Evolutionary conservation across 116 monocot species (phyloP), one percentile per base, ranked within the genome.

Genomic region (Cymodocea nodosa): DNA sequence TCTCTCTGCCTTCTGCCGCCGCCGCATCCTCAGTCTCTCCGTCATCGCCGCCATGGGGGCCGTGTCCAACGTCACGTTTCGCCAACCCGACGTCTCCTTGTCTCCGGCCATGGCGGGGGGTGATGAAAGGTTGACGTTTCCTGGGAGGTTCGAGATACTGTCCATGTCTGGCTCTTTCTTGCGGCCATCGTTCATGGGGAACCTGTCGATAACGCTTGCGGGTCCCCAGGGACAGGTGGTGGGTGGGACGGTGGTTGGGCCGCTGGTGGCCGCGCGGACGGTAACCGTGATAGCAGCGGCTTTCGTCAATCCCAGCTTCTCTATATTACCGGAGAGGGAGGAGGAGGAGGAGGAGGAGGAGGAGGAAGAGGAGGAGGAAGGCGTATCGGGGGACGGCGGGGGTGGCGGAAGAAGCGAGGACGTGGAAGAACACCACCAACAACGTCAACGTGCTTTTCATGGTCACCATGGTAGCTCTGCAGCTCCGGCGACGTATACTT

Each of bases 221-320:
- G 84, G 84, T 13, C 74, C 80, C 4, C 76, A 77, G 5, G 84
- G 84, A 20, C 80, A 80, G 77, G 53, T 84, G 19, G 64, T 84
- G 36, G 84, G 84, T 11, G 84, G 84, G 1, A 18, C 20, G 14
- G 74, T 84, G 16, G 69, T 74, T 0, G 80, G 80, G 0, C 80
- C 76, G 59, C 59, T 84, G 23, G 36, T 68, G 59, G 77, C 84
- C 2, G 76, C 74, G 39, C 80, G 73, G 24, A 66, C 74, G 5
- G 84, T 84, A 9, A 65, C 70, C 5, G 59, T 80, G 3, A 40
- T 84, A 1, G 80, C 77, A 0, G 76, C 84, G 10, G 51, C 74
- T 4, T 84, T 79, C 55, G 23, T 60, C 0, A 58, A 58, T 30
- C 77, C 80, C 1, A 64, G 58, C 1, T 72, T 65, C 62, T 63